Evolutionary conservation across 257 asterid genomes (phyloP).

Genomic region (Primulina tabacum): DNA sequence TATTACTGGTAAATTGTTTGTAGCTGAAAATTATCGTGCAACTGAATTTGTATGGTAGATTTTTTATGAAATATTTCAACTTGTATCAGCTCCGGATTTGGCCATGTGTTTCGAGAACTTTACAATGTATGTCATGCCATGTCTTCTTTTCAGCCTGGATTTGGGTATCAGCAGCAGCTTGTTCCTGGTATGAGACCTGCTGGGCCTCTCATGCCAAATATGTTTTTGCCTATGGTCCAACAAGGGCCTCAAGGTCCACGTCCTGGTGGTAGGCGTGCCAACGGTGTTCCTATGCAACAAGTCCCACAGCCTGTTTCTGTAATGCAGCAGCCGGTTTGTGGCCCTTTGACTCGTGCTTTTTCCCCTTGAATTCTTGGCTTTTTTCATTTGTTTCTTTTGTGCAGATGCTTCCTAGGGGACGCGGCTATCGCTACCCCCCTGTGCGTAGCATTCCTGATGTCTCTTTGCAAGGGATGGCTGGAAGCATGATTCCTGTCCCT

Average conservation of each 20-base stretch:
- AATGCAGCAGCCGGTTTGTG: slow-evolving; percentile 78
- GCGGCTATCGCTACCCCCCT: slow-evolving; percentile 72
- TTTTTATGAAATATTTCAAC: not conserved
- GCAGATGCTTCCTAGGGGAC: slow-evolving; percentile 90
- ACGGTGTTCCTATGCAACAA: slow-evolving; percentile 66
- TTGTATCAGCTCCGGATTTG: not conserved
- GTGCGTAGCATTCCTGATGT: slow-evolving; percentile 75
- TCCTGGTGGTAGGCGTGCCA: slow-evolving; percentile 79
- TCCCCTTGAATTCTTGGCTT: not conserved
- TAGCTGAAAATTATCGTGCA: not conserved
- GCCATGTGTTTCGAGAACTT: not conserved
- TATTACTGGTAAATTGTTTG: not conserved
- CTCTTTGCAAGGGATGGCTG: slow-evolving; percentile 58
- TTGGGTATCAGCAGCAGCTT: slow-evolving; percentile 97
- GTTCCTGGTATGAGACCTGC: slow-evolving; percentile 96
- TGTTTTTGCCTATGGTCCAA: slow-evolving; percentile 84
- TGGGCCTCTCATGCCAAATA: slow-evolving; percentile 82
- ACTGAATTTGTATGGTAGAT: slow-evolving; percentile 6
- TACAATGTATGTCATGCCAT: not conserved
- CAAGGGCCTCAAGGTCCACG: slow-evolving; percentile 95
- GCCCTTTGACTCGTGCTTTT: not conserved
- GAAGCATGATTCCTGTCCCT: slow-evolving; percentile 75
- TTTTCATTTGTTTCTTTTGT: not conserved
- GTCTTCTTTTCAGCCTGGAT: slow-evolving; percentile 64
- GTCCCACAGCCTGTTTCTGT: slow-evolving; percentile 75